Evolutionary conservation across 1,139 yeast genomes (phyloP).

Genomic region (Taphrina deformans): DNA sequence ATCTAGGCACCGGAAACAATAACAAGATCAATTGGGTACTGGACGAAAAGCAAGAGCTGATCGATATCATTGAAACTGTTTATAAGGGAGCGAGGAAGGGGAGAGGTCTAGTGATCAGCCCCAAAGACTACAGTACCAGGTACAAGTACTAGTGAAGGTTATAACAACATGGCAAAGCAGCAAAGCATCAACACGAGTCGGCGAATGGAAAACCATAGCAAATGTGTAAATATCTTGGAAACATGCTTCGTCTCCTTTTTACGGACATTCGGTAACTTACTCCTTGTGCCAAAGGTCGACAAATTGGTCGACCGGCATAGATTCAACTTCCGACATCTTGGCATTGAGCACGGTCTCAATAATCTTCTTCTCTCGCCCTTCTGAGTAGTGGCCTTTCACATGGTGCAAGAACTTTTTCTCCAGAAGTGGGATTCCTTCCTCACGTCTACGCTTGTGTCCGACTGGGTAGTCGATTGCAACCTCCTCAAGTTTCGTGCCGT

Average conservation of each 20-base stretch:
- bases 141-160: conserved; percentile 37
- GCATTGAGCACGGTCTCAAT: conserved; percentile 30
- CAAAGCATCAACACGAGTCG: background rate
- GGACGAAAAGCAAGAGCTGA: conserved; percentile 81
- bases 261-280: too few species aligned
- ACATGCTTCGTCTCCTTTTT: too few species aligned
- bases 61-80: conserved; percentile 85
- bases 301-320: conserved; percentile 30
- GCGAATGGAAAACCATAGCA: background rate
- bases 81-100: conserved; percentile 92
- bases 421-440: conserved; percentile 59
- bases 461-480: conserved; percentile 59
- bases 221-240: background rate
- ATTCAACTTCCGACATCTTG: conserved; percentile 26
- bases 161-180: background rate
- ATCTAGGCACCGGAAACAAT: conserved; percentile 96
- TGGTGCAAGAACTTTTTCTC: conserved; percentile 47
- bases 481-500: conserved; percentile 57
- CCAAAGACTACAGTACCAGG: conserved; percentile 52
- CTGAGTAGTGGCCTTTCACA: conserved; percentile 26
- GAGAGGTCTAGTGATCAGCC: conserved; percentile 85
- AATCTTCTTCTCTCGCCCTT: conserved; percentile 33
- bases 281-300: conserved; percentile 34
- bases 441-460: conserved; percentile 59
- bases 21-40: conserved; percentile 83